A percentile compares a stretch with the other conserved stretches of the same genome.
phyloP scores from a whole-genome alignment of 1,284 basidiomycete species.

The Cutaneotrichosporon sp. region DNA sequence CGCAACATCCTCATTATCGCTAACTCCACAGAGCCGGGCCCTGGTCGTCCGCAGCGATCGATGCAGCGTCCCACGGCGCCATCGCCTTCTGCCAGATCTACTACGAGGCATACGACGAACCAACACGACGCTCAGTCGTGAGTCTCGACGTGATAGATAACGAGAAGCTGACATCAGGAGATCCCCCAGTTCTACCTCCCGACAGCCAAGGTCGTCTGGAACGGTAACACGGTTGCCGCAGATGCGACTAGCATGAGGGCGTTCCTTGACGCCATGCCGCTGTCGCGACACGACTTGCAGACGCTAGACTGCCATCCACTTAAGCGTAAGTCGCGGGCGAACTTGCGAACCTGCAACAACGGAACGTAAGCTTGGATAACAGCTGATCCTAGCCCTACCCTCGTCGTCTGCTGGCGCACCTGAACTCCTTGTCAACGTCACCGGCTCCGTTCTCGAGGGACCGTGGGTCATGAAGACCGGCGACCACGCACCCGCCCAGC shows the following conservation, averaged over 20 bases:
- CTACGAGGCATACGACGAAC: slow-evolving; percentile 46
- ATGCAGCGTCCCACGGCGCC: slow-evolving; percentile 43
- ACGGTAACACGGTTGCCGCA: slow-evolving; percentile 35
- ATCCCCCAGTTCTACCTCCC: slow-evolving; percentile 39
- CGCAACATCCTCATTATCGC: neutral
- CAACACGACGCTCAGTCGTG: slow-evolving; percentile 31
- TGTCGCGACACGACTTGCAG: slow-evolving; percentile 42
- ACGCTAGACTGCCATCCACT: slow-evolving; percentile 43
- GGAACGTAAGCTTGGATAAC: no score
- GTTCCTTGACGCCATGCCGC: slow-evolving; percentile 35
- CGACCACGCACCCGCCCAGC: slow-evolving; percentile 18
- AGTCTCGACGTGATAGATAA: slow-evolving; percentile 11
- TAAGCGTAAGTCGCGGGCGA: slow-evolving; percentile 2
- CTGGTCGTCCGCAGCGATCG: slow-evolving; percentile 37
- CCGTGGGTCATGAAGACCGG: slow-evolving; percentile 29
- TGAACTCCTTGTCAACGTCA: slow-evolving; percentile 40
- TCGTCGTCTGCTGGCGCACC: slow-evolving; percentile 26
- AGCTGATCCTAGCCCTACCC: slow-evolving; percentile 13
- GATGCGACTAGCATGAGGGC: slow-evolving; percentile 24
- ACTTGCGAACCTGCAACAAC: neutral
- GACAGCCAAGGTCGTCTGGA: slow-evolving; percentile 41
- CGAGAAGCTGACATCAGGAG: slow-evolving; percentile 27
- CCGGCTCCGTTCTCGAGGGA: slow-evolving; percentile 41
- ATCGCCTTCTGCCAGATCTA: slow-evolving; percentile 45
- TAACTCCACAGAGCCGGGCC: slow-evolving; percentile 11